Conservation (phyloP, 2,329 filamentous ascomycete genomes). For the Aspergillus melleus region DNA sequence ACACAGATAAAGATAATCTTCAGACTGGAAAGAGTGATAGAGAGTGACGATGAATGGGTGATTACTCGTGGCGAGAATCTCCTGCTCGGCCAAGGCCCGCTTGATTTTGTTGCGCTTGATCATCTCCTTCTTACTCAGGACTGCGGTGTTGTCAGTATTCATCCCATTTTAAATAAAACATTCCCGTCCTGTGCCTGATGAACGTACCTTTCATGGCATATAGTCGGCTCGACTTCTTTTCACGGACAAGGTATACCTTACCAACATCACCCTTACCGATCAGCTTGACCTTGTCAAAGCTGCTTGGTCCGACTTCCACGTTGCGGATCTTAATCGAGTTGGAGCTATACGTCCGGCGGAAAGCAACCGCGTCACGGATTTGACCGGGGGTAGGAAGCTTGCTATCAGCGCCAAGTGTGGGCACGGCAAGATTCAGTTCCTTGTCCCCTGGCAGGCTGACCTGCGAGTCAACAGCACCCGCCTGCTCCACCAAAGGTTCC, state of each 20-base stretch:
- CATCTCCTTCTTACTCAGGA: conserved; percentile 99
- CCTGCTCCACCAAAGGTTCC: conserved; percentile 67
- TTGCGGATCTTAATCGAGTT: conserved; percentile 99
- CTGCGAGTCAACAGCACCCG: conserved; percentile 52
- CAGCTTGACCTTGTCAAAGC: conserved; percentile 99
- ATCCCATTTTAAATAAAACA: background rate
- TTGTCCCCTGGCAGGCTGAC: conserved; percentile 55
- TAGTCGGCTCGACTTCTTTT: conserved; percentile 93
- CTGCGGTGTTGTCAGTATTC: conserved; percentile 53
- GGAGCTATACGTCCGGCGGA: conserved; percentile 94
- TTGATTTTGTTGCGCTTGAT: conserved; percentile 99
- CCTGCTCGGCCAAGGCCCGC: conserved; percentile 92
- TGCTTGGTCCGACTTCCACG: conserved; percentile 91
- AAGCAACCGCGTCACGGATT: conserved; percentile 67
- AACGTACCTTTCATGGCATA: conserved; percentile 96
- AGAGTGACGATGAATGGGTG: conserved; percentile 98
- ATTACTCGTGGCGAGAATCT: conserved; percentile 97
- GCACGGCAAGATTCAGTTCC: conserved; percentile 30
- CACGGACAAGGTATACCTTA: conserved; percentile 94
- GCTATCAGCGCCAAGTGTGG: conserved; percentile 51
- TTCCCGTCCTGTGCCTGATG: too few species aligned
- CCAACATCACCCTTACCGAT: conserved; percentile 98
- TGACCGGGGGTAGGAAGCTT: conserved; percentile 68
- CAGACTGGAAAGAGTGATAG: conserved; percentile 98
- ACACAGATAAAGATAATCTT: conserved; percentile 97